Conservation (phyloP, 2,329 filamentous ascomycete species). For the Beauveria bassiana region DNA sequence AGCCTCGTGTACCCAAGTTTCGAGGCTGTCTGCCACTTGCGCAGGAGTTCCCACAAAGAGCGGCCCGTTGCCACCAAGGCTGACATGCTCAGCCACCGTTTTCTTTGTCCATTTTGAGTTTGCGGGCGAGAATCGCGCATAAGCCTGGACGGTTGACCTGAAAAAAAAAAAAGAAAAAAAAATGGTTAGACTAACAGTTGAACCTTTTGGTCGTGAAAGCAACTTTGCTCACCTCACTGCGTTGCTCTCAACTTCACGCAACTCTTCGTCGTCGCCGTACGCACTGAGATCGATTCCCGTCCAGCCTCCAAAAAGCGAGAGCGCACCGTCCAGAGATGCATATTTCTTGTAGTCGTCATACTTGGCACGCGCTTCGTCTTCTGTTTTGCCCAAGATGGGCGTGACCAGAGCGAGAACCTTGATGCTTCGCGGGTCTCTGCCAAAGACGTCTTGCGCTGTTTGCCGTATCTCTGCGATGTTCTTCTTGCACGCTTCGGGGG, state of each 20-base stretch:
- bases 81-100: slow-evolving; percentile 24
- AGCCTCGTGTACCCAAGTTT: slow-evolving; percentile 37
- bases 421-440: slow-evolving; percentile 45
- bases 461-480: slow-evolving; percentile 50
- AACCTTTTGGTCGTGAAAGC: neutral
- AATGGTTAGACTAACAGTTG: neutral
- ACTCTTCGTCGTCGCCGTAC: slow-evolving; percentile 56
- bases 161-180: too few relatives aligned
- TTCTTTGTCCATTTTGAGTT: slow-evolving; percentile 28
- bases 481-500: slow-evolving; percentile 44
- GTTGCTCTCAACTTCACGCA: slow-evolving; percentile 52
- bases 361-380: slow-evolving; percentile 45
- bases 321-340: slow-evolving; percentile 51
- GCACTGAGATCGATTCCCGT: slow-evolving; percentile 55
- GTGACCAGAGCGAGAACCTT: slow-evolving; percentile 54
- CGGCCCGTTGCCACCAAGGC: slow-evolving; percentile 23
- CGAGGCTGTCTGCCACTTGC: slow-evolving; percentile 25
- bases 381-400: slow-evolving; percentile 51
- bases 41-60: slow-evolving; percentile 23
- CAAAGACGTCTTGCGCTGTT: slow-evolving; percentile 37
- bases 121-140: slow-evolving; percentile 30
- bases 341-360: slow-evolving; percentile 47
- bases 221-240: slow-evolving; percentile 31
- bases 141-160: slow-evolving; percentile 38
- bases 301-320: slow-evolving; percentile 60